Evolutionary conservation across 768 basidiomycete genomes (phyloP).

Genomic region (Agaricus blazei): DNA sequence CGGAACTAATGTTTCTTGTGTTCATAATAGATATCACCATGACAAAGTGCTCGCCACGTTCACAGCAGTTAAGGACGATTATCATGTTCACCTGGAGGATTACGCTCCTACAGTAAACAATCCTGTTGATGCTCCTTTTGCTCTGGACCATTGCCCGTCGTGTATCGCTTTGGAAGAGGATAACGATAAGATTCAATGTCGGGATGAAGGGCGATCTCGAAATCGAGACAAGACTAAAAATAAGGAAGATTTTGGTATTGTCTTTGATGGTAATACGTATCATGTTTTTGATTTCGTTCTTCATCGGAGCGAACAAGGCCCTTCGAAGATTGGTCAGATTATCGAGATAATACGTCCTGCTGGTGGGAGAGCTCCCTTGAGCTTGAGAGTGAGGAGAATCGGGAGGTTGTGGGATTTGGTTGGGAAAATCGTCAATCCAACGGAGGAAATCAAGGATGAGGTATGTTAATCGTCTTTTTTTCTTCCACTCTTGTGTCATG

Average conservation of each 20-base stretch:
- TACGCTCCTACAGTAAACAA: slow-evolving; percentile 11
- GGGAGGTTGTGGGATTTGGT: slow-evolving; percentile 22
- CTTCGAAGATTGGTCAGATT: slow-evolving; percentile 8
- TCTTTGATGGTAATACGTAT: slow-evolving; percentile 44
- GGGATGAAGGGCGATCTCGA: slow-evolving; percentile 13
- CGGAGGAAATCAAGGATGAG: slow-evolving; percentile 46
- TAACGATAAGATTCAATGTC: slow-evolving; percentile 6
- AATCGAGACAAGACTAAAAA: slow-evolving; percentile 22
- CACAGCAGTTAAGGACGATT: slow-evolving; percentile 28
- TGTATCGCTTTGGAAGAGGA: slow-evolving; percentile 34
- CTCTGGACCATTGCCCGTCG: slow-evolving; percentile 50
- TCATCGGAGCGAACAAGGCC: slow-evolving; percentile 41
- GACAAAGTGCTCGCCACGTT: slow-evolving; percentile 41
- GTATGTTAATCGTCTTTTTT: slow-evolving; percentile 25
- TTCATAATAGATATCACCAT: slow-evolving; percentile 42
- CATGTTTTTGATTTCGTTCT: slow-evolving; percentile 62
- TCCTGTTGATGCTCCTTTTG: slow-evolving; percentile 6
- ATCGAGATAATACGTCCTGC: slow-evolving; percentile 3
- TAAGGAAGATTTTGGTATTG: slow-evolving; percentile 23
- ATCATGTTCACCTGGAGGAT: slow-evolving; percentile 17
- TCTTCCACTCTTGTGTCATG: neutral
- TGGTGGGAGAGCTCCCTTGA: slow-evolving; percentile 40
- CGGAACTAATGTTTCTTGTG: neutral
- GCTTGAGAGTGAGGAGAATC: slow-evolving; percentile 21
- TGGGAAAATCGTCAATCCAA: slow-evolving; percentile 41